Evolutionary conservation across 2,329 filamentous ascomycete species (phyloP), one percentile per base, ranked within the genome.

Genomic region (Paramyrothecium sp.): DNA sequence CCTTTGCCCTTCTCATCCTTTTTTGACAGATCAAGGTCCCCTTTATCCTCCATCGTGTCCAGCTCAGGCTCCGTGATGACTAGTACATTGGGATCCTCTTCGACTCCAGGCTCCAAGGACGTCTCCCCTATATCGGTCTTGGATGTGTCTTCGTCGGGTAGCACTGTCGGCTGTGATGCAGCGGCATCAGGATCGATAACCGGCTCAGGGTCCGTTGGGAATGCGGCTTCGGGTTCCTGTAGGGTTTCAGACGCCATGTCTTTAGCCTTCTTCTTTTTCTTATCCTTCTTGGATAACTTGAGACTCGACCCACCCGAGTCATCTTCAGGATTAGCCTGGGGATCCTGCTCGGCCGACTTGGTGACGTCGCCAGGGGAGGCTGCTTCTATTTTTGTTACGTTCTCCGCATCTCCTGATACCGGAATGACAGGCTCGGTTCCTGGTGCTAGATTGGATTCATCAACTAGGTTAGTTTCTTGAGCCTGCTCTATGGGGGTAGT

Each of bases 181-280:
- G 54, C 61, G 63, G 54, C 66, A 61, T 26, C 66, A 63, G 60
- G 62, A 61, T 60, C 61, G 58, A 61, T 67, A 67, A 58, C 66
- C 65, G 60, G 63, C 51, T 60, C 62, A 63, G 63, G 62, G 58
- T 44, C 38, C 38, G 38, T 23, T 52, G 58, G 59, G 57, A 56
- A 57, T 22, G 57, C 60, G 54, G 57, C 63, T 57, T 71, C 59
- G 58, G 65, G 59, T 62, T 69, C 65, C 64, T 71, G 66, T 61
- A 63, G 59, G 57, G 60, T 59, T 61, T 66, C 59, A 67, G 61
- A 62, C 62, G 66, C 67, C 58, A 60, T 59, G 60, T 69, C 61
- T 64, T 72, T 70, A 68, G 68, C 61, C 60, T 67, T 68, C 55
- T 72, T 72, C 58, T 73, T 69, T 56, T 68, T 68, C 58, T 73